A percentile compares a stretch with the other conserved stretches of the same genome.
These are phyloP conservation scores for Oehlia diaphana DNA, from an alignment of 192 early-diverging fungal species.

Conservation along the genomic window DNA sequence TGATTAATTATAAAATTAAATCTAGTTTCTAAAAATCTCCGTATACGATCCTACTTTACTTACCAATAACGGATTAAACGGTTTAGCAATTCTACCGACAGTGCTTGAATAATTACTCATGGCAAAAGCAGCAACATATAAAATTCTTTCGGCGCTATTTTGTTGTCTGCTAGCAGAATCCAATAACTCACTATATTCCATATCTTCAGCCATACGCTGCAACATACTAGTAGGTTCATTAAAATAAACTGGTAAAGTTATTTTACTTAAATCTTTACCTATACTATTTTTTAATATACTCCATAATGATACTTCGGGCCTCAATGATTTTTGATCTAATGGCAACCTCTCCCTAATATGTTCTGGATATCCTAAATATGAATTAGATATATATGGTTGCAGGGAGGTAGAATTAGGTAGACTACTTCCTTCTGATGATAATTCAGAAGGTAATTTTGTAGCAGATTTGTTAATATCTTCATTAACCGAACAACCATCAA, in stretches of 20 bases:
- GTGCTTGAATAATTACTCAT: conserved; percentile 87
- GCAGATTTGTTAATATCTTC: conserved; percentile 12
- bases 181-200: conserved; percentile 83
- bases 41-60: not conserved
- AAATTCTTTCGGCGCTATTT: conserved; percentile 59
- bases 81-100: conserved; percentile 79
- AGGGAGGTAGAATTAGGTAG: not conserved
- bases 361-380: conserved; percentile 45
- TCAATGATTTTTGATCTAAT: conserved; percentile 44
- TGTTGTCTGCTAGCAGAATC: conserved; percentile 69
- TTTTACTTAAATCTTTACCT: conserved; percentile 81
- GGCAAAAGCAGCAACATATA: conserved; percentile 84
- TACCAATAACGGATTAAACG: conserved; percentile 84
- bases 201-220: conserved; percentile 84
- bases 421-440: not conserved
- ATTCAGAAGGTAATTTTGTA: not conserved
- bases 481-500: conserved; percentile 40
- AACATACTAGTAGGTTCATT: conserved; percentile 86
- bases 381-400: conserved; percentile 35
- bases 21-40: too few species aligned
- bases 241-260: conserved; percentile 87
- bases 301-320: conserved; percentile 80
- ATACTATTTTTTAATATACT: conserved; percentile 86
- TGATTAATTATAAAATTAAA: too few species aligned
- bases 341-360: conserved; percentile 51